Evolutionary conservation across 768 basidiomycete genomes (phyloP), one percentile per base, ranked within the genome.

Genomic region (Pleurotus giganteus): DNA sequence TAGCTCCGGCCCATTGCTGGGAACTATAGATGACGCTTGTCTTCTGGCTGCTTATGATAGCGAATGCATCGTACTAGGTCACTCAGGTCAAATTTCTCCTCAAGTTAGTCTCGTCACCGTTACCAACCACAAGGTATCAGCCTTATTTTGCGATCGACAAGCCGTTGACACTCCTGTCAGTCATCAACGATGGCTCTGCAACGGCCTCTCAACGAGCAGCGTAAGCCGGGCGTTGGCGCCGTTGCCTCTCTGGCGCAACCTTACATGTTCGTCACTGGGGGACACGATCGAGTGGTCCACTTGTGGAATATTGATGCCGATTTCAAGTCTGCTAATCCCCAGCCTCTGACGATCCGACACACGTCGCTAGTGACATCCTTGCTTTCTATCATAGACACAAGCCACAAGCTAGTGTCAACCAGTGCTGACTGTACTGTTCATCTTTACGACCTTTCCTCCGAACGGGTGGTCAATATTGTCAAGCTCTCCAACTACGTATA

Each of bases 351-450:
- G 19, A 74, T 81, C 56, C 75, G 66, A 53, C 81, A 81, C 58
- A 66, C 60, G 23, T 74, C 78, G 4, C 51, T 63, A 43, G 58
- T 83, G 12, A 74, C 81, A 44, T 73, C 75, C 11, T 66, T 82
- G 4, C 61, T 82, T 2, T 61, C 74, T 11, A 61, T 77, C 29
- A 63, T 69, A 23, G 77, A 81, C 59, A 72, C 75, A 0, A 79
- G 74, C 52, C 71, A 72, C 57, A 82, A 79, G 60, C 68, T 80
- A 12, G 51, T 76, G 15, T 73, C 78, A 19, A 74, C 76, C 11
- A 75, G 79, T 34, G 80, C 78, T 15, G 80, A 82, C 61, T 73
- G 79, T 61, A 71, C 65, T 50, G 68, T 78, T 39, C 67, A 68
- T 47, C 37, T 78, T 13, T 81, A 69, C 67, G 81, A 82, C 62